Percentiles rank a stretch among this genome's conserved stretches.
Conservation (phyloP, 345 rosid species). For the Passiflora organensis region DNA sequence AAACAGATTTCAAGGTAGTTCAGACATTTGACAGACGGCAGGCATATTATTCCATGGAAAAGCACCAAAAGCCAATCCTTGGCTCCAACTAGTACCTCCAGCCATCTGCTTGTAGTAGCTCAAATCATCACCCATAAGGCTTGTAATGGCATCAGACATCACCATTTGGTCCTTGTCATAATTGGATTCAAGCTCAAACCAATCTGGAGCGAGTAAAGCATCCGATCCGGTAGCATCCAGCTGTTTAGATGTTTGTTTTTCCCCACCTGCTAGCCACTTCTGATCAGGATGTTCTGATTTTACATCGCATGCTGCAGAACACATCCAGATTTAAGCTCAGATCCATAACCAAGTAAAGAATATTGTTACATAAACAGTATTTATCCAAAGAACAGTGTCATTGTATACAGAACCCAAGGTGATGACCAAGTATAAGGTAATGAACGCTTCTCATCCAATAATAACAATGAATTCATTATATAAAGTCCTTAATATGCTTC, state of each 20-base stretch:
- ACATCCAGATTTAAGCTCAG: no score
- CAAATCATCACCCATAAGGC: constrained; percentile 69
- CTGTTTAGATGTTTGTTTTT: constrained; percentile 23
- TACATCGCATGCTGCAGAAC: constrained; percentile 34
- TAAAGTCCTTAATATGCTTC: neutral
- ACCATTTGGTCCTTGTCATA: constrained; percentile 43
- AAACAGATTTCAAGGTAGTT: constrained; percentile 39
- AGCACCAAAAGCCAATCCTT: constrained; percentile 54
- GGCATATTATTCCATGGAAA: constrained; percentile 88
- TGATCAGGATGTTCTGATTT: constrained; percentile 41
- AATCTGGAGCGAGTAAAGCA: constrained; percentile 65
- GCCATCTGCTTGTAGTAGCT: constrained; percentile 54
- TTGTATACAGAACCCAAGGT: no score
- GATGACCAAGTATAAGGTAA: no score
- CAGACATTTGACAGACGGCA: constrained; percentile 63
- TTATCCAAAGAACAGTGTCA: no score
- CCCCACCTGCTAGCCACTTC: constrained; percentile 32
- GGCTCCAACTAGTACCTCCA: constrained; percentile 41
- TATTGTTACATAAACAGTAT: no score
- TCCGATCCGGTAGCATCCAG: constrained; percentile 48
- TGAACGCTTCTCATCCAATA: no score
- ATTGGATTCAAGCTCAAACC: constrained; percentile 62
- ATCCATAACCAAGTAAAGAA: no score
- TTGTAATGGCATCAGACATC: constrained; percentile 57
- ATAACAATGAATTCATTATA: no score